phyloP scores from a whole-genome alignment of 2,329 filamentous ascomycete species.

The Cercospora berteroae region DNA sequence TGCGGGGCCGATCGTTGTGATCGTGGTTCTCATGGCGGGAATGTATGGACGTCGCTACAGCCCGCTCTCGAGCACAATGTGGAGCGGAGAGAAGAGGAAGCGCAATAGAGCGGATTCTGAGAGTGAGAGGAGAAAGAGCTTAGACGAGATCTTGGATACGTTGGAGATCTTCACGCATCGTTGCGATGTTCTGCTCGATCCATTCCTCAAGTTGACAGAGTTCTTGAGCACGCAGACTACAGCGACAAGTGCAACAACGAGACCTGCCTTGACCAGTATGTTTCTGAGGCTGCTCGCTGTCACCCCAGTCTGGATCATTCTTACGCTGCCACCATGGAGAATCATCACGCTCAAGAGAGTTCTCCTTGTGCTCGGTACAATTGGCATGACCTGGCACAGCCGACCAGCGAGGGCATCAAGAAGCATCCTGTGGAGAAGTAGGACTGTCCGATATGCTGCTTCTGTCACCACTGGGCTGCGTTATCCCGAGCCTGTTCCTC shows the following conservation, averaged over 20 bases:
- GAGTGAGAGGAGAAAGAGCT: slow-evolving; percentile 79
- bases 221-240: slow-evolving; percentile 82
- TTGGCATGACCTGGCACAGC: slow-evolving; percentile 89
- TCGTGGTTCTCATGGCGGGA: slow-evolving; percentile 74
- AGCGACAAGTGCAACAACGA: slow-evolving; percentile 84
- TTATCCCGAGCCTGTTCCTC: slow-evolving; percentile 52
- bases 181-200: slow-evolving; percentile 89
- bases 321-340: slow-evolving; percentile 78
- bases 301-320: slow-evolving; percentile 79
- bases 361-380: slow-evolving; percentile 78
- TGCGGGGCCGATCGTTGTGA: slow-evolving; percentile 79
- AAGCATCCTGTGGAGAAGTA: slow-evolving; percentile 86
- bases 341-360: slow-evolving; percentile 85
- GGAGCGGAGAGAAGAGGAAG: slow-evolving; percentile 62
- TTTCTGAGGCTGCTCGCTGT: slow-evolving; percentile 86
- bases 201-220: slow-evolving; percentile 82
- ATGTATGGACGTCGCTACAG: slow-evolving; percentile 93
- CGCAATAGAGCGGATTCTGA: slow-evolving; percentile 56
- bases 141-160: slow-evolving; percentile 96
- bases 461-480: slow-evolving; percentile 76
- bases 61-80: slow-evolving; percentile 80
- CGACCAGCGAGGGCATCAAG: slow-evolving; percentile 79
- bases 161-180: slow-evolving; percentile 85
- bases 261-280: slow-evolving; percentile 82
- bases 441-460: slow-evolving; percentile 66